Conservation (phyloP, 768 basidiomycete genomes). For the Podaxis sp. region DNA sequence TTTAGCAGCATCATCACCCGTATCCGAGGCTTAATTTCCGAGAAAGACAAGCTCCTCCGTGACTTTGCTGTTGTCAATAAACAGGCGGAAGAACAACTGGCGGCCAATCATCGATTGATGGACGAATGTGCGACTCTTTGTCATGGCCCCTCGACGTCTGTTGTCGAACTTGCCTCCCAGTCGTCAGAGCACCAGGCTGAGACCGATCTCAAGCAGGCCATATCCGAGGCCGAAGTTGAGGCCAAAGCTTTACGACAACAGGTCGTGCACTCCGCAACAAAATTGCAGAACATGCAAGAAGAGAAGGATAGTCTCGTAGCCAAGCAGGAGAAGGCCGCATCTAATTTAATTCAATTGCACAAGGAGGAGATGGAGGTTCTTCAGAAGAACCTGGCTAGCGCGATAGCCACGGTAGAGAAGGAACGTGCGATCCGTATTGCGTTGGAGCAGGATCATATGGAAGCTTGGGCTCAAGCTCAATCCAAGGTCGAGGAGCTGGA, state of each 20-base stretch:
- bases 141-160: constrained; percentile 13
- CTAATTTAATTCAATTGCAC: not conserved
- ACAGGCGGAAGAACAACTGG: not conserved
- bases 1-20: constrained; percentile 4
- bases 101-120: not conserved
- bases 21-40: not conserved
- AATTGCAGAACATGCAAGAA: constrained; percentile 5
- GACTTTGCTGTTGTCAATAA: not conserved
- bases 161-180: constrained; percentile 14
- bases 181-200: constrained; percentile 12
- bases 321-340: not conserved
- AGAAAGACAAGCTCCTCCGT: not conserved
- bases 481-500: constrained; percentile 13
- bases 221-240: not conserved
- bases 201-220: constrained; percentile 19
- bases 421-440: not conserved
- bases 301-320: not conserved
- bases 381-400: not conserved
- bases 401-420: not conserved
- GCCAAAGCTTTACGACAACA: not conserved
- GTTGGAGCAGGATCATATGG: constrained; percentile 15
- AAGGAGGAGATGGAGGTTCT: not conserved
- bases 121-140: constrained; percentile 5
- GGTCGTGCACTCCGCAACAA: not conserved
- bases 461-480: constrained; percentile 18